Percentiles rank a stretch among this genome's conserved stretches.
Evolutionary conservation across 2,329 filamentous ascomycete species (phyloP).

Genomic region (Hypoxylon sp.): DNA sequence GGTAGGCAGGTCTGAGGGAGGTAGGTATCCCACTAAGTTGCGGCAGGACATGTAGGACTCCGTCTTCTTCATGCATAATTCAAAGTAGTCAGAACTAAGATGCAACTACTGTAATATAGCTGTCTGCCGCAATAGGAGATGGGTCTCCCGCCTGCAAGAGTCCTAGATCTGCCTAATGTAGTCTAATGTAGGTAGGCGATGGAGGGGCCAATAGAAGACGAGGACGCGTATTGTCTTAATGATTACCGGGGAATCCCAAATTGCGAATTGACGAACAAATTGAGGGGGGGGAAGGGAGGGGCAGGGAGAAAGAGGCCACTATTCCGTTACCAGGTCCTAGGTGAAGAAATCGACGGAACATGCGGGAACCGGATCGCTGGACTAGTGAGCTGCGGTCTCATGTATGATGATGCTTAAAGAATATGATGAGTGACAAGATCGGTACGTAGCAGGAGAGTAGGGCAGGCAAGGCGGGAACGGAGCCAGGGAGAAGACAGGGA

Average conservation of each 20-base stretch:
- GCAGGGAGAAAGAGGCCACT: slow-evolving; percentile 14
- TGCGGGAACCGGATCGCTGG: slow-evolving; percentile 33
- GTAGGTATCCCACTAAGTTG: slow-evolving; percentile 16
- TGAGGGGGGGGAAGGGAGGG: slow-evolving; percentile 9
- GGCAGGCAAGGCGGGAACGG: slow-evolving; percentile 10
- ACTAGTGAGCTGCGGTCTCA: slow-evolving; percentile 9
- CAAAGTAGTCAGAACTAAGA: slow-evolving; percentile 16
- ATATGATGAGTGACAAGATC: slow-evolving; percentile 35
- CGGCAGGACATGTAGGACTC: slow-evolving; percentile 16
- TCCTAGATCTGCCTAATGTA: slow-evolving; percentile 46
- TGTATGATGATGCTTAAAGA: slow-evolving; percentile 38
- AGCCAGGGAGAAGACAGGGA: slow-evolving; percentile 28
- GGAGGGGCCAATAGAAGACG: slow-evolving; percentile 35
- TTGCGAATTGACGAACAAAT: slow-evolving; percentile 30
- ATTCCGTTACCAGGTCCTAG: slow-evolving; percentile 35
- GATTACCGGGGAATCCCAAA: slow-evolving; percentile 30
- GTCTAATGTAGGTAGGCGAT: slow-evolving; percentile 39
- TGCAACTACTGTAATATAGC: slow-evolving; percentile 11
- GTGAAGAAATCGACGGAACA: slow-evolving; percentile 39
- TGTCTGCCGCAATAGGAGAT: slow-evolving; percentile 27
- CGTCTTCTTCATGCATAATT: slow-evolving; percentile 19
- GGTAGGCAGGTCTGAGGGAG: slow-evolving; percentile 8
- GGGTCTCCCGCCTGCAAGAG: slow-evolving; percentile 34
- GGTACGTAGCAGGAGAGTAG: slow-evolving; percentile 3
- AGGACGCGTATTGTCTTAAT: slow-evolving; percentile 36